Evolutionary conservation across 768 basidiomycete genomes (phyloP).

Genomic region (Tricholoma sp.): DNA sequence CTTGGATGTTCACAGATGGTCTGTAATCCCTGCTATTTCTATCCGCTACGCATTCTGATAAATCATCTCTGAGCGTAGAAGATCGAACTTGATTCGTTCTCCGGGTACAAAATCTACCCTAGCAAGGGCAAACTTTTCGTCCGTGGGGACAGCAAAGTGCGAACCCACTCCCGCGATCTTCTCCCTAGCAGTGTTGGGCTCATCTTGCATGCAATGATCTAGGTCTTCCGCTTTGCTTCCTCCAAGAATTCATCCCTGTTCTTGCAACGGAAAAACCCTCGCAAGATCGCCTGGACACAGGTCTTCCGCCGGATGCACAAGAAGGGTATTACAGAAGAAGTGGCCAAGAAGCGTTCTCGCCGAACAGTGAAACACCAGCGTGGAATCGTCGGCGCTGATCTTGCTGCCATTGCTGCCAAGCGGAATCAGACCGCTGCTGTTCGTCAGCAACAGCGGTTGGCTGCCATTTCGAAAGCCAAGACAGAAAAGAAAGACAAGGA

Average conservation of each 20-base stretch:
- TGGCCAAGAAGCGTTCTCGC: slow-evolving; percentile 97
- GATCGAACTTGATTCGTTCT: slow-evolving; percentile 99
- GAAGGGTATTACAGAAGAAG: slow-evolving; percentile 99
- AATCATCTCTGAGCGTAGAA: slow-evolving; percentile 50
- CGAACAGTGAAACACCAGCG: slow-evolving; percentile 97
- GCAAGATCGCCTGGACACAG: slow-evolving; percentile 97
- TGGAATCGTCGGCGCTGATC: slow-evolving; percentile 96
- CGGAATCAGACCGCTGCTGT: slow-evolving; percentile 88
- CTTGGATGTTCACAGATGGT: slow-evolving; percentile 32
- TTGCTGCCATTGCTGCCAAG: slow-evolving; percentile 85
- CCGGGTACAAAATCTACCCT: slow-evolving; percentile 96
- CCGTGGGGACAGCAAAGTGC: slow-evolving; percentile 92
- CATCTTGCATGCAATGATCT: background rate
- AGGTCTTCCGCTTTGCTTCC: slow-evolving; percentile 94
- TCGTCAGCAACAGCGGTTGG: slow-evolving; percentile 72
- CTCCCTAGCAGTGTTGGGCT: background rate
- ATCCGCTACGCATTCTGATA: slow-evolving; percentile 9
- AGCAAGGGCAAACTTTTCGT: slow-evolving; percentile 95
- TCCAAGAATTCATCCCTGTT: slow-evolving; percentile 97
- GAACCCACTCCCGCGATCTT: slow-evolving; percentile 9
- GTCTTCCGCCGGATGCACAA: slow-evolving; percentile 98
- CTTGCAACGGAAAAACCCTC: slow-evolving; percentile 99
- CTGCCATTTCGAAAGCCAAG: slow-evolving; percentile 93
- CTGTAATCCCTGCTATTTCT: slow-evolving; percentile 14
- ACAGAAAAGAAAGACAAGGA: slow-evolving; percentile 97